Evolutionary conservation across 495 filamentous ascomycete genomes (phyloP), one percentile per base, ranked within the genome.

Genomic region (Penicillium steckii): DNA sequence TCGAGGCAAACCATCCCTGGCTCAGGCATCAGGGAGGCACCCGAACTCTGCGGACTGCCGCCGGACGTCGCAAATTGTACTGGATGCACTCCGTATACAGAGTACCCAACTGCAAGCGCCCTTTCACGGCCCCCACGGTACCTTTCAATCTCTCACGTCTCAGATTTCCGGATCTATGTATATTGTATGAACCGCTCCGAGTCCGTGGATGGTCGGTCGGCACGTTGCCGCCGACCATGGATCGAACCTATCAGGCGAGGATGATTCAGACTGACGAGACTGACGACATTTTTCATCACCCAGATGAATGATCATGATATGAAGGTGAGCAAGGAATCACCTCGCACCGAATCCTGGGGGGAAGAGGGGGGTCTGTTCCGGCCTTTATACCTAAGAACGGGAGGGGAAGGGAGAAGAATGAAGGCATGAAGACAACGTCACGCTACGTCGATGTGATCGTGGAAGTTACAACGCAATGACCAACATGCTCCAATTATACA

Each of bases 271-370:
- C 60, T 71, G 57, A 65, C 62, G 62, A 63, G 57, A 63, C 50
- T 69, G 66, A 69, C 68, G 61, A 66, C 56, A 62, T 29, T 45
- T 71, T 62, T 68, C 66, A 72, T 72, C 67, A 72, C 57, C 45
- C 46, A 27, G 53, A 55, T 48, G 43, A 46, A 37, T 15, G 33
- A 15, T 37, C 33, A 37, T 56, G 55, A 59, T 55, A 51, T 37
- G 57, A 57, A 62, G 18, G 61, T 61, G 55, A 62, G 30, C 52
- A 37, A 21, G 46, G 12, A 42, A 41, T 40, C 47, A 26, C 32
- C 29, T 24, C 22, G 22, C 50, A 26, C 23, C n/a, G n/a, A 21
- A 24, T 37, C 23, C 46, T n/a, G 8, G 54, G 35, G 19, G 32
- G 19, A 15, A 27, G 15, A 43, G 13, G 33, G n/a, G 3, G 15